Conservation (phyloP, 805 yeast genomes). For the Metschnikowia baotianmanensis region DNA sequence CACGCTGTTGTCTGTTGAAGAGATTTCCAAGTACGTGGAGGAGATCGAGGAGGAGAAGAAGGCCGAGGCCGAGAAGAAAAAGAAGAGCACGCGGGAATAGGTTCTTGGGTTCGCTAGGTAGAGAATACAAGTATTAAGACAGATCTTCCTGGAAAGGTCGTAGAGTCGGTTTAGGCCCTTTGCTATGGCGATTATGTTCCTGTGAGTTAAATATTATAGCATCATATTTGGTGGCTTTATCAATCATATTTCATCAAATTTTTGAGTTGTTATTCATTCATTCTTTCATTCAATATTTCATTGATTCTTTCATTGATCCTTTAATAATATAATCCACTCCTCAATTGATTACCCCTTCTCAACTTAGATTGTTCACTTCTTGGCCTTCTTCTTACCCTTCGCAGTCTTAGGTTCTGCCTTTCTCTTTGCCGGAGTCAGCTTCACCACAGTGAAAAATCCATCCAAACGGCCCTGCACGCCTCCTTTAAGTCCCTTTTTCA, state of each 20-base stretch:
- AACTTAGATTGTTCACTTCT: constrained; percentile 3
- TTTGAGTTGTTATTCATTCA: too few species aligned
- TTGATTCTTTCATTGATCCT: not conserved
- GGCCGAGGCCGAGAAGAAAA: constrained; percentile 73
- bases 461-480: constrained; percentile 92
- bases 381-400: constrained; percentile 32
- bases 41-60: constrained; percentile 86
- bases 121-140: too few species aligned
- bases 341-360: not conserved
- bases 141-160: too few species aligned
- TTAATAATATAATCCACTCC: not conserved
- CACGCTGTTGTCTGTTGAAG: constrained; percentile 61
- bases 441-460: constrained; percentile 76
- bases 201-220: too few species aligned
- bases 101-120: too few species aligned
- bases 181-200: too few species aligned
- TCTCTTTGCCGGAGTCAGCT: constrained; percentile 34
- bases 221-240: too few species aligned
- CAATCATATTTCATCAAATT: too few species aligned
- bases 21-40: constrained; percentile 70
- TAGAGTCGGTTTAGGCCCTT: too few species aligned
- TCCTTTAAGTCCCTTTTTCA: constrained; percentile 76
- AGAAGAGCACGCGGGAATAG: constrained; percentile 31
- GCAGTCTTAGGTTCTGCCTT: constrained; percentile 38
- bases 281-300: too few species aligned